phyloP scores from a whole-genome alignment of 139 green algal species.

The Pseudopediastrum boryanum region DNA sequence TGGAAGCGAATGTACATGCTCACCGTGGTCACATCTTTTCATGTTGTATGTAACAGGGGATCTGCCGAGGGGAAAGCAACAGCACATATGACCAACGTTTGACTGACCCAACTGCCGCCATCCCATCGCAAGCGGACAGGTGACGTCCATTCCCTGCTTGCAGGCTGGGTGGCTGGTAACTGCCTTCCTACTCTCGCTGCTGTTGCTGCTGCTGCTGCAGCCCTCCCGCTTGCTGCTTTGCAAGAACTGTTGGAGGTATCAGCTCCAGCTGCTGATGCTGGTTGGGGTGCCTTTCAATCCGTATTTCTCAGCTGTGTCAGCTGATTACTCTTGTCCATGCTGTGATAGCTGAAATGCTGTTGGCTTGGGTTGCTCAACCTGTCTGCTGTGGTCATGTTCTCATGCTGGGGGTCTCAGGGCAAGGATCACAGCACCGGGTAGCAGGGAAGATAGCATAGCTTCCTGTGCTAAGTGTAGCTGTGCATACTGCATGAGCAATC shows the following conservation, averaged over 20 bases:
- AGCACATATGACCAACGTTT: constrained; percentile 11
- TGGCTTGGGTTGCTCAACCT: neutral
- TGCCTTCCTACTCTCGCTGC: too few relatives aligned
- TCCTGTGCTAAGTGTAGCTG: too few relatives aligned
- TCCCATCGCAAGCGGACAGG: neutral
- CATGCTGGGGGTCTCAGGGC: too few relatives aligned
- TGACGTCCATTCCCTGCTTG: neutral
- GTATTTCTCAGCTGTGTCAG: neutral
- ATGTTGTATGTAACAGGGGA: constrained; percentile 14
- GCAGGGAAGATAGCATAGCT: neutral
- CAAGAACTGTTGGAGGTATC: neutral
- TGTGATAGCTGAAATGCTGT: neutral
- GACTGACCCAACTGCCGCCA: constrained; percentile 9
- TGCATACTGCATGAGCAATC: too few relatives aligned
- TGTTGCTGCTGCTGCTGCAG: too few relatives aligned
- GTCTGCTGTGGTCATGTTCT: too few relatives aligned
- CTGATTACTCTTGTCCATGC: neutral
- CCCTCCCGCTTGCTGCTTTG: neutral
- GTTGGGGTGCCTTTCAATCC: neutral
- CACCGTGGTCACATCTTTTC: constrained; percentile 16
- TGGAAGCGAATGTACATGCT: too few relatives aligned
- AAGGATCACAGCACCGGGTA: neutral
- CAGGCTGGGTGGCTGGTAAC: neutral
- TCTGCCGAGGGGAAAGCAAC: constrained; percentile 44
- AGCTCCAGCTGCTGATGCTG: too few relatives aligned